Conservation (phyloP, 2,329 filamentous ascomycete genomes). For the Scytalidium sp. region DNA sequence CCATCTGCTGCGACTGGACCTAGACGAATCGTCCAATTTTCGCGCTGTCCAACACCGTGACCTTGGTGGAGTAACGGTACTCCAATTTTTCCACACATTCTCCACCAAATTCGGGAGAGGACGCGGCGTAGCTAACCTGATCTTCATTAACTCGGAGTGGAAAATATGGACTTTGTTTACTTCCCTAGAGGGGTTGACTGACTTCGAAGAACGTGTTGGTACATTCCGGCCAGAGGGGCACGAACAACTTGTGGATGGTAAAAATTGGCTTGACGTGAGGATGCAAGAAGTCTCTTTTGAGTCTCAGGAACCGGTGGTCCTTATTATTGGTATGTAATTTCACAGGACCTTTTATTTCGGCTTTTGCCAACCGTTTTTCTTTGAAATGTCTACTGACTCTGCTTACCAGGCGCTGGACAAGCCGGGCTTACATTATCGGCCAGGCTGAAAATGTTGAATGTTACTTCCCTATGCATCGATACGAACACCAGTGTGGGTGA, state of each 20-base stretch:
- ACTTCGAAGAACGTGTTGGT: constrained; percentile 47
- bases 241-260: constrained; percentile 65
- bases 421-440: constrained; percentile 54
- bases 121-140: too few species aligned
- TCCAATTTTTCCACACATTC: too few species aligned
- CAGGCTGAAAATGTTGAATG: constrained; percentile 53
- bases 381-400: background rate
- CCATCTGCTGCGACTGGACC: too few species aligned
- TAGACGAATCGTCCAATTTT: too few species aligned
- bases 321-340: constrained; percentile 54
- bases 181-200: constrained; percentile 47
- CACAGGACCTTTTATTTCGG: too few species aligned
- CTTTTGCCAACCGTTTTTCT: too few species aligned
- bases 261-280: constrained; percentile 45
- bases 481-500: constrained; percentile 54
- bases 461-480: constrained; percentile 54
- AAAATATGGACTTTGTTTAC: constrained; percentile 63
- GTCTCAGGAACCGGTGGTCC: constrained; percentile 49
- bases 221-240: constrained; percentile 28
- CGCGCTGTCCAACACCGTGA: too few species aligned
- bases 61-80: too few species aligned
- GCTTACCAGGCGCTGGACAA: constrained; percentile 55
- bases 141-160: constrained; percentile 45
- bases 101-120: too few species aligned
- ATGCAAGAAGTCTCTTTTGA: constrained; percentile 20